Evolutionary conservation across 2,329 filamentous ascomycete genomes (phyloP), one percentile per base, ranked within the genome.

Genomic region (Colletotrichum theobromicola): DNA sequence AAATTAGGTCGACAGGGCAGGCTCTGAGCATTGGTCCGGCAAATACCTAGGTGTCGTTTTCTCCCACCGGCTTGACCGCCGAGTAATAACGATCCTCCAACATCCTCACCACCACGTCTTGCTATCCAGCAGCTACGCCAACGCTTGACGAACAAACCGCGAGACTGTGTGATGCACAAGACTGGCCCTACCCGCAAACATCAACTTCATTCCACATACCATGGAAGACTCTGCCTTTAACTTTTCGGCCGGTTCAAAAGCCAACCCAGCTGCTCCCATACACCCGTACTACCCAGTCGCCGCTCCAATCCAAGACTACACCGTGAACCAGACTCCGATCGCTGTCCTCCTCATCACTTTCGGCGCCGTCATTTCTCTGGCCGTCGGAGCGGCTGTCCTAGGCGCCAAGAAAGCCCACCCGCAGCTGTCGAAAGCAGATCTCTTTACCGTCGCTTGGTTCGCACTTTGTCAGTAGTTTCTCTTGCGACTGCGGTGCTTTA

Each of bases 241-340:
- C 26, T 58, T 28, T 16, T 28, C 21, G 21, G 15, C 21, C 21
- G 9, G 28, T 46, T 35, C 55, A 42, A 32, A 42, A 10, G 30
- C 30, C 30, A 10, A 9, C 9, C n/a, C n/a, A 16, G 55, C 55
- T 26, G 18, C 10, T 16, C 66, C 26, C 18, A 16, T 34, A 24
- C 88, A 91, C 76, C 89, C 90, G 1, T 91, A 91, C 76, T 87
- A 86, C 76, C 90, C 90, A 0, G 79, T 79, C 4, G 81, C 82
- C 57, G 84, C 85, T 18, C 72, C 75, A 16, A 85, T 91, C 32
- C 83, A 86, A 2, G 77, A 79, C 57, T 91, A 88, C 77, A 79
- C 77, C 21, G 81, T 87, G 57, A 91, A 91, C 76, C 81, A 81
- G 24, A 80, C 81, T 7, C 80, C 86, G 2, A 65, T 89, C 7